These are phyloP conservation scores for Oligophagozyma castellii DNA, from an alignment of 1,139 yeast species.

Conservation along the genomic window DNA sequence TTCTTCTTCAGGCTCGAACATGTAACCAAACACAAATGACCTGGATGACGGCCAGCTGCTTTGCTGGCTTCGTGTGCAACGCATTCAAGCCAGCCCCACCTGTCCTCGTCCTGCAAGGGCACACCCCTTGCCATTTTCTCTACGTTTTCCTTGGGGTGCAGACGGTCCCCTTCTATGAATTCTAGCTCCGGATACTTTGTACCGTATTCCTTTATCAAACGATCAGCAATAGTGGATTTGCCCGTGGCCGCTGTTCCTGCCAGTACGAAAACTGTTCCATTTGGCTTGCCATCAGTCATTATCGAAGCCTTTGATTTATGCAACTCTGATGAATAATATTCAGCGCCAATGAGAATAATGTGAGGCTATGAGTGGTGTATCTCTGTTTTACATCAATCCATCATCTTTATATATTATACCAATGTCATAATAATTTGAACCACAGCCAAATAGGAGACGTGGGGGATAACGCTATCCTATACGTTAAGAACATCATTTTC, in stretches of 20 bases:
- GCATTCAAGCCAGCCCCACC: constrained; percentile 74
- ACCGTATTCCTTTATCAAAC: constrained; percentile 27
- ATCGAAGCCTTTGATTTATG: neutral
- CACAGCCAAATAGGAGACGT: too few species aligned
- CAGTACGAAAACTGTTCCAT: constrained; percentile 27
- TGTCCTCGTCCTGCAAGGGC: constrained; percentile 76
- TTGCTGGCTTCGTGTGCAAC: constrained; percentile 33
- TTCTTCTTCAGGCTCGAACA: constrained; percentile 72
- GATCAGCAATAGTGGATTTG: constrained; percentile 63
- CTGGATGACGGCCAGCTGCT: constrained; percentile 23
- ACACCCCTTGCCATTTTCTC: constrained; percentile 70
- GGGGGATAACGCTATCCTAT: too few species aligned
- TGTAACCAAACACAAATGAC: constrained; percentile 41
- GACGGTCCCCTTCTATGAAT: constrained; percentile 73
- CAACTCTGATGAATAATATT: neutral
- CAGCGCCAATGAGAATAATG: too few species aligned
- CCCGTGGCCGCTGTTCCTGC: constrained; percentile 98
- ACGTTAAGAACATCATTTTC: too few species aligned
- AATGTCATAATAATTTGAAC: too few species aligned
- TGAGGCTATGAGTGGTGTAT: too few species aligned
- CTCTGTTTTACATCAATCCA: too few species aligned
- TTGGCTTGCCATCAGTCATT: constrained; percentile 2
- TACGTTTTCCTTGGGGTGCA: constrained; percentile 62
- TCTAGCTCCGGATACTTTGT: constrained; percentile 28
- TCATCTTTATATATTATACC: too few species aligned